phyloP scores from a whole-genome alignment of 129 eudicot genomes.

The Rutidosis leptorrhynchoides region DNA sequence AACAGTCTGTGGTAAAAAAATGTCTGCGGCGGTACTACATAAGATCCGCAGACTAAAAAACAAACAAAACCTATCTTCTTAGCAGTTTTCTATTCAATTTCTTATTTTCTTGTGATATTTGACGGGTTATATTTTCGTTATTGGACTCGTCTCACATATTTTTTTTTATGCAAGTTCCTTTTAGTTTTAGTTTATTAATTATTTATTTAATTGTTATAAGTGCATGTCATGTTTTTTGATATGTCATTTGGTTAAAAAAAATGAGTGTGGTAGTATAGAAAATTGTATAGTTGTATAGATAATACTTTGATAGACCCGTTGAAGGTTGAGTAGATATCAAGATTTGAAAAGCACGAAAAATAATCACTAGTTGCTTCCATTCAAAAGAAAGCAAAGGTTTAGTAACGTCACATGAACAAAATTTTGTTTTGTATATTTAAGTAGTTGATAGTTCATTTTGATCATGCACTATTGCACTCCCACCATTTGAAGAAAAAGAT shows the following conservation, averaged over 20 bases:
- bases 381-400: slow-evolving; percentile 19
- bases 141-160: too few species aligned
- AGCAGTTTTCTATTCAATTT: too few species aligned
- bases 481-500: neutral
- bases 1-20: too few species aligned
- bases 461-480: slow-evolving; percentile 1
- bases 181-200: too few species aligned
- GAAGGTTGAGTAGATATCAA: slow-evolving; percentile 18
- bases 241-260: neutral
- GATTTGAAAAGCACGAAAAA: slow-evolving; percentile 1
- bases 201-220: too few species aligned
- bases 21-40: too few species aligned
- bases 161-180: too few species aligned
- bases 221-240: neutral
- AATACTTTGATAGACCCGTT: slow-evolving; percentile 6
- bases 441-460: neutral
- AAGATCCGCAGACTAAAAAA: too few species aligned
- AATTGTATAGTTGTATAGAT: neutral
- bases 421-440: neutral
- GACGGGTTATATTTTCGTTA: too few species aligned
- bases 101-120: too few species aligned
- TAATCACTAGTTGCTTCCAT: slow-evolving; percentile 15
- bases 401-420: slow-evolving; percentile 9
- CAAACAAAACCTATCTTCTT: too few species aligned
- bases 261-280: slow-evolving; percentile 1